Base-by-base conservation (phyloP, 2,329 filamentous ascomycete species). In the Calycina herbarum region DNA sequence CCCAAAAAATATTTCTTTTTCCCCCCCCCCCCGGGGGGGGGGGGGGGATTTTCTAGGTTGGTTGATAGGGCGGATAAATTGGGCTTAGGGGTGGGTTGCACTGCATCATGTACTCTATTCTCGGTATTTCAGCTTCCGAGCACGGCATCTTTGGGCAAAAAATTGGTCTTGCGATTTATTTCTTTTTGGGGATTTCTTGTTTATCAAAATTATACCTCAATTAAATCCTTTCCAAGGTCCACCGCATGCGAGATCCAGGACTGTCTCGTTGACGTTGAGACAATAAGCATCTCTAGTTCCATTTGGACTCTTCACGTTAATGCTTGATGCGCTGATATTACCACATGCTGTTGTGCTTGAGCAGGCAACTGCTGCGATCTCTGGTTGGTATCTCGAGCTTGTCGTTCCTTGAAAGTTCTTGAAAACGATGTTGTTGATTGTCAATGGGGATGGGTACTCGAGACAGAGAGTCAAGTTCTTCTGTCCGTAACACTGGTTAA, bases 401-500 rank as follows among this genome's bases (percentile, higher is more conserved):
- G 85, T 87, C 1, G 79, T 83, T 0, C 86, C 86, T 27, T 74
- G 75, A 73, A 89, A 83, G 68, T 87, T 83, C 66, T 79, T 83
- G 72, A 89, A 84, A 4, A 79, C 77, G 58, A 89, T 77, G 66
- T 87, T 81, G 20, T 79, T 81, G 67, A 88, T 88, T 0, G 82
- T 86, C 65, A 88, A 69, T 20, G 75, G 71, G 64, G 83, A 84
- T 2, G 86, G 86, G 71, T 78, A 85, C 74, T 84, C 70, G 56
- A 84, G 81, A 77, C 86, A 89, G n/a, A 88, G 79, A 2, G 85
- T 87, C 60, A 84, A 72, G 71, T 89, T 88, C 67, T 79, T 83
- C 76, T 88, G 85, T 8, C 85, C 85, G 67, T 89, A 88, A 78
- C 86, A 89, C 73, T 89, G 86, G n/a, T 86, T 86, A 59, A 89